These are phyloP conservation scores for Tuber aestivum DNA, from an alignment of 495 filamentous ascomycete species.

Conservation along the genomic window DNA sequence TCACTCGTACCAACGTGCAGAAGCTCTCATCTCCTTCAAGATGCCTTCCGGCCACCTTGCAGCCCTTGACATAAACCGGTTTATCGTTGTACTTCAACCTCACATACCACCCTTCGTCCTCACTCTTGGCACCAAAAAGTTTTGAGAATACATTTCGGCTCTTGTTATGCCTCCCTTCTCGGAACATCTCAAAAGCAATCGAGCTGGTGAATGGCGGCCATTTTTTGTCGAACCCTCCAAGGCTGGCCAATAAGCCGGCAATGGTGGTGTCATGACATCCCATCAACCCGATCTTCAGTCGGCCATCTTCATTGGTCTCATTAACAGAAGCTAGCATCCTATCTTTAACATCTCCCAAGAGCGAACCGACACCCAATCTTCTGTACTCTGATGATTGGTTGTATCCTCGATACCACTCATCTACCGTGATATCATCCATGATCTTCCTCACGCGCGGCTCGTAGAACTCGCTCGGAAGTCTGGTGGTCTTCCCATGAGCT, in stretches of 20 bases:
- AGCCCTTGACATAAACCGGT: constrained; percentile 74
- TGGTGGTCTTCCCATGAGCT: constrained; percentile 74
- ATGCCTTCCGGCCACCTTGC: constrained; percentile 69
- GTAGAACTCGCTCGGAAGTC: constrained; percentile 80
- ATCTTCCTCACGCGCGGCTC: constrained; percentile 62
- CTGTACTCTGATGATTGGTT: constrained; percentile 78
- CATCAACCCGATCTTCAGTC: constrained; percentile 66
- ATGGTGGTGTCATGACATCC: constrained; percentile 96
- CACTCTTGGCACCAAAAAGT: constrained; percentile 10
- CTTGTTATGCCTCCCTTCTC: constrained; percentile 43
- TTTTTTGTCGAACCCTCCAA: constrained; percentile 68
- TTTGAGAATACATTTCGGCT: constrained; percentile 7
- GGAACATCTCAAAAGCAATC: constrained; percentile 86
- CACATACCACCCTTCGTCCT: constrained; percentile 72
- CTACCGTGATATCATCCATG: constrained; percentile 71
- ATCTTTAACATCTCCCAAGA: constrained; percentile 77
- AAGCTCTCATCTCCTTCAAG: constrained; percentile 83
- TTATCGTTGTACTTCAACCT: constrained; percentile 88
- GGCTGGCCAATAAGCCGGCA: constrained; percentile 66
- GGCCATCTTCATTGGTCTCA: constrained; percentile 43
- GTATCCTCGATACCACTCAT: constrained; percentile 93
- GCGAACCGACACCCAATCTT: constrained; percentile 71
- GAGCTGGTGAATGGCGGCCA: constrained; percentile 94
- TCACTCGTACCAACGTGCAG: constrained; percentile 67
- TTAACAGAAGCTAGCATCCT: constrained; percentile 59